Evolutionary conservation across 129 eudicot species (phyloP).

Genomic region (Lonicera japonica): DNA sequence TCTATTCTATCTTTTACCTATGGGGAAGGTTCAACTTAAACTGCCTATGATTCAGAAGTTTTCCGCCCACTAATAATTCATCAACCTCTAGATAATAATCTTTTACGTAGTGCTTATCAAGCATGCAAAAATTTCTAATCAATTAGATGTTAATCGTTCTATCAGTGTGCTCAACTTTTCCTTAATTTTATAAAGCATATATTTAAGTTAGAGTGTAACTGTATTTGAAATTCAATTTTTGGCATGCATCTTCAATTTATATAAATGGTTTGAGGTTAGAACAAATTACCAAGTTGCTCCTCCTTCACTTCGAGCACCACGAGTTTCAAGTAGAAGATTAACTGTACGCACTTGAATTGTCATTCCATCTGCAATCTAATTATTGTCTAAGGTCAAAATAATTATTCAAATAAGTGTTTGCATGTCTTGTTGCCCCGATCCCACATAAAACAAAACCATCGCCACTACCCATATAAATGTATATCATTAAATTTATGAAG

Average conservation of each 20-base stretch:
- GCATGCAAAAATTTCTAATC: no score
- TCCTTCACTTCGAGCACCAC: constrained; percentile 77
- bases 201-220: no score
- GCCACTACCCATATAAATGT: neutral
- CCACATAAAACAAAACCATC: constrained; percentile 8
- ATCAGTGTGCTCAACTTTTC: no score
- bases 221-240: no score
- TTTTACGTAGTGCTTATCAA: no score
- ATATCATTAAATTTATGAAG: neutral
- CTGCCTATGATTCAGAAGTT: no score
- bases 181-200: no score
- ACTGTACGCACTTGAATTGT: constrained; percentile 84
- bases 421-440: constrained; percentile 3
- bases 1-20: neutral
- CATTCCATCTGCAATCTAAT: constrained; percentile 99
- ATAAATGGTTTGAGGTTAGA: constrained; percentile 1
- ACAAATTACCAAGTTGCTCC: constrained; percentile 79
- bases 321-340: constrained; percentile 90
- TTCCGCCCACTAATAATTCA: no score
- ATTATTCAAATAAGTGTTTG: constrained; percentile 4
- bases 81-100: no score
- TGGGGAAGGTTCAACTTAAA: neutral
- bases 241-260: no score
- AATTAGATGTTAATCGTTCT: no score
- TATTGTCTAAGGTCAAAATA: constrained; percentile 8